Evolutionary conservation across 306 rosid species (phyloP).

Genomic region (Rosa persica): DNA sequence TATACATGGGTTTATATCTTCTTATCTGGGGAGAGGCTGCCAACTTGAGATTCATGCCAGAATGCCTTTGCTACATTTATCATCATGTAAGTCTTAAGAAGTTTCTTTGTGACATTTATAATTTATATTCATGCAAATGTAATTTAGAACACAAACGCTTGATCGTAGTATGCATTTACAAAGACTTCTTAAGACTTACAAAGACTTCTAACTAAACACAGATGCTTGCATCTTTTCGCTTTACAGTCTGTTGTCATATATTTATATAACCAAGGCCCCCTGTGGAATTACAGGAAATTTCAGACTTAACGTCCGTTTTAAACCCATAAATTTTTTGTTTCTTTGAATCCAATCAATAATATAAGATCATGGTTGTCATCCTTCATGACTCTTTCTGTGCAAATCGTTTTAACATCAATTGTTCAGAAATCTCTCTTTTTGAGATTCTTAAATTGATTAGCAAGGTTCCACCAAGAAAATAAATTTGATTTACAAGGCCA

Average conservation of each 20-base stretch:
- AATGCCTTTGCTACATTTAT: slow-evolving; percentile 96
- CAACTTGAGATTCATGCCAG: slow-evolving; percentile 98
- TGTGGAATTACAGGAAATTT: not conserved
- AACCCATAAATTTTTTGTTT: not conserved
- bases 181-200: not conserved
- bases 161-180: not conserved
- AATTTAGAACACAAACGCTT: not conserved
- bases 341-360: not conserved
- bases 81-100: slow-evolving; percentile 69
- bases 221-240: not conserved
- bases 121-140: not conserved
- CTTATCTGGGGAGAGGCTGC: slow-evolving; percentile 99
- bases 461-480: not conserved
- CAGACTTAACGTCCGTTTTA: not conserved
- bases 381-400: not conserved
- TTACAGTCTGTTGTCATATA: not conserved
- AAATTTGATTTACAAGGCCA: not conserved
- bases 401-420: not conserved
- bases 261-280: not conserved
- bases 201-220: not conserved
- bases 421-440: not conserved
- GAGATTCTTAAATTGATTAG: not conserved
- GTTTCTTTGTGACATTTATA: not conserved
- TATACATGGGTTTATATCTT: slow-evolving; percentile 95
- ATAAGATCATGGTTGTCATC: not conserved